Evolutionary conservation across 129 eudicot species (phyloP), one percentile per base, ranked within the genome.

Genomic region (Cynara cardunculus): DNA sequence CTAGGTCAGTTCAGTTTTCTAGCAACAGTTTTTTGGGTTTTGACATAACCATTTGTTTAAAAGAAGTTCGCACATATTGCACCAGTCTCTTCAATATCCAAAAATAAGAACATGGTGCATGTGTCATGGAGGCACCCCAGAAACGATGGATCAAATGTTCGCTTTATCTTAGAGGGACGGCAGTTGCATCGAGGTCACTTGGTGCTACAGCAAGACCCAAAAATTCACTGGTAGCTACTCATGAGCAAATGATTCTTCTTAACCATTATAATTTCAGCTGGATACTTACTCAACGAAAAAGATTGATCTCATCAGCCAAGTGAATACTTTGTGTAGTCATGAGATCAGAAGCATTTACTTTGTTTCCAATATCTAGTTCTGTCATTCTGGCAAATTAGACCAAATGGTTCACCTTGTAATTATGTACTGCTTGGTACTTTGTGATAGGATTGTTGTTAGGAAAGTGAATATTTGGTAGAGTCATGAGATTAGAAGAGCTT

Each of bases 21-120:
- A 35, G 39, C 14, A 64, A 65, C 73, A 30, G 39, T 39, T 14
- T 76, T 77, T 64, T 18, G 80, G 27, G 39, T 67, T 65, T 70
- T 28, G 19, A 30, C 39, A 80, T 35, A 56, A 61, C 71, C 30
- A 72, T 32, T 18, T 25, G 72, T 65, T 65, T 56, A 26, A 74
- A 30, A 12, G 66, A 78, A 73, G 19, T 41, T n/a, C 44, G 34
- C 83, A 70, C 25, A 71, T 28, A 71, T 31, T 28, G 34, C 74
- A 67, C 66, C 34, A 67, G 11, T 18, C 12, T 27, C 65, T 27
- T 61, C 67, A 37, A 26, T 10, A 26, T 66, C 39, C 74, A 66
- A 28, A 18, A 64, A 10, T 12, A 67, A 32, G 22, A 53, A 61
- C 28, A 26, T 32, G 53, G 7, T 18, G 18, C 64, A 11, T 65